Evolutionary conservation across 2,329 filamentous ascomycete genomes (phyloP), one percentile per base, ranked within the genome.

Genomic region (Amauroascus niger): DNA sequence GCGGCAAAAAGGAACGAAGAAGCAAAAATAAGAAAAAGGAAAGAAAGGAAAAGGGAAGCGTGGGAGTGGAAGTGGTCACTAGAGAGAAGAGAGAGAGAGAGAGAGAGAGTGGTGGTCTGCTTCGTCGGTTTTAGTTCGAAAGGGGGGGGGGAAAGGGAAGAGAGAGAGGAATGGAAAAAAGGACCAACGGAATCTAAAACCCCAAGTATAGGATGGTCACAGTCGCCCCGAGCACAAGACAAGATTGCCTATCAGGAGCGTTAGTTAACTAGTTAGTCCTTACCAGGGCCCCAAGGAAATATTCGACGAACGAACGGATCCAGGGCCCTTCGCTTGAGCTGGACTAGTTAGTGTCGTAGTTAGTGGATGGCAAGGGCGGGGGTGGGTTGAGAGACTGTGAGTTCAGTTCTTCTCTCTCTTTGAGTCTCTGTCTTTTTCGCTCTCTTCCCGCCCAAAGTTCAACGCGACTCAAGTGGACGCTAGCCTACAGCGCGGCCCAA

Each of bases 231-330:
- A 13, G 33, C 32, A n/a, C 11, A 49, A 28, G 30, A 32, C 24
- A 30, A 50, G n/a, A 50, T 50, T 44, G 49, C 49, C 49, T 51
- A 51, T 51, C 49, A 51, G 49, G 44, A n/a, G n/a, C 20, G 37
- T 32, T 50, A 43, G n/a, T n/a, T n/a, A n/a, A n/a, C n/a, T n/a
- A n/a, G n/a, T n/a, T n/a, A n/a, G n/a, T n/a, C n/a, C n/a, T n/a
- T n/a, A n/a, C n/a, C 48, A 50, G 48, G 35, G 32, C 48, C 48
- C 48, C n/a, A n/a, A n/a, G n/a, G n/a, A n/a, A n/a, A n/a, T n/a
- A n/a, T n/a, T n/a, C n/a, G n/a, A n/a, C n/a, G 16, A 18, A 22
- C 39, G 46, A 48, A 37, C 45, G 18, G 20, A 13, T 45, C 18
- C 22, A 16, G 28, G 46, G 20, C 3, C 46, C 46, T 37, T 24